Evolutionary conservation across 441 rosid species (phyloP).

Genomic region (Arabidopsis lyrata): DNA sequence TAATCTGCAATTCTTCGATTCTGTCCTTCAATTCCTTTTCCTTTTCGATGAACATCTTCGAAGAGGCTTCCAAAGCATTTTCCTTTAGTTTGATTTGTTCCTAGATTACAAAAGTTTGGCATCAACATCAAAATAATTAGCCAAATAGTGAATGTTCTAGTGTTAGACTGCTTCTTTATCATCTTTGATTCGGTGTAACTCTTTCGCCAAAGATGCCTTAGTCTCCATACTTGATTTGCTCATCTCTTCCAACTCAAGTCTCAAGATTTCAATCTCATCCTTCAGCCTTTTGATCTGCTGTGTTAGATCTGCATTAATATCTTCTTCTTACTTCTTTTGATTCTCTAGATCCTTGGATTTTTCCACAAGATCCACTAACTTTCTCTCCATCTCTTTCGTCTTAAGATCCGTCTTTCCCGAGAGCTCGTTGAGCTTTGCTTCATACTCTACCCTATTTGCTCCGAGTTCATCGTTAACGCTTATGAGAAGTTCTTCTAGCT

Average conservation of each 20-base stretch:
- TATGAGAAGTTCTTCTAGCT: conserved; percentile 62
- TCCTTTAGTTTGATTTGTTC: conserved; percentile 71
- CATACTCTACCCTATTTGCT: conserved; percentile 51
- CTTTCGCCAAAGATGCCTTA: conserved; percentile 54
- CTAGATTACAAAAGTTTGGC: conserved; percentile 41
- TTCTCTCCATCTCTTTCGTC: conserved; percentile 54
- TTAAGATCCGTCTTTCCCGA: conserved; percentile 48
- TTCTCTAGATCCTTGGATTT: conserved; percentile 45
- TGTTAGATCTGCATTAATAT: conserved; percentile 48
- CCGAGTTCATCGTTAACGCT: conserved; percentile 60
- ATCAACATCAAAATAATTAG: neutral
- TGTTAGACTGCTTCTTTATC: conserved; percentile 54
- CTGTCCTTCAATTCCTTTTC: conserved; percentile 60
- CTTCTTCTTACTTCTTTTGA: conserved; percentile 61
- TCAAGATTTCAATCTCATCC: conserved; percentile 61
- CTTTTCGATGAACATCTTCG: conserved; percentile 58
- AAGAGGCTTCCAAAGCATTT: conserved; percentile 61
- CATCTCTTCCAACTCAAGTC: conserved; percentile 54
- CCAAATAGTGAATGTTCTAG: neutral
- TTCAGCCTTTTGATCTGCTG: conserved; percentile 54
- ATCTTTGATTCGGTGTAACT: conserved; percentile 52
- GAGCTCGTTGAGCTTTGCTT: conserved; percentile 57
- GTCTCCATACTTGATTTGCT: conserved; percentile 51
- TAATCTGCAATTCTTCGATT: conserved; percentile 67
- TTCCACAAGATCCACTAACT: conserved; percentile 43